phyloP scores from a whole-genome alignment of 139 green algal genomes.

The Limnomonas spitsbergensis region DNA sequence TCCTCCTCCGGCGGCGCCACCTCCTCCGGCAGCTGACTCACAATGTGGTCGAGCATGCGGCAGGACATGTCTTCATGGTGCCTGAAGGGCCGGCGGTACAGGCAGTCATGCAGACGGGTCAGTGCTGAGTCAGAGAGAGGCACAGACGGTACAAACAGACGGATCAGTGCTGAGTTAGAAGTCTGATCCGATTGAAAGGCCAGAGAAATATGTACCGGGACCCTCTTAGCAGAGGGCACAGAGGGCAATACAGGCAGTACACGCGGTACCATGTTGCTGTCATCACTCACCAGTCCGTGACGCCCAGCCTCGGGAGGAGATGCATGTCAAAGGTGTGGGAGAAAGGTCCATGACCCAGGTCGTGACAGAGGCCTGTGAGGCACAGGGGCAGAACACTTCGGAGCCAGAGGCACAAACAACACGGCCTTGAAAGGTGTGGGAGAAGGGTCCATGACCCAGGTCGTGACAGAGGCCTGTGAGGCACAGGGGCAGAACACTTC shows the following conservation, averaged over 20 bases:
- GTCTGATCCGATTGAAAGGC: too few species aligned
- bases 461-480: conserved; percentile 85
- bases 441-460: conserved; percentile 92
- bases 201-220: not conserved
- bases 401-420: too few species aligned
- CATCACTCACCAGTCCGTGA: conserved; percentile 16
- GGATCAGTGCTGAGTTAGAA: not conserved
- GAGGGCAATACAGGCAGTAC: not conserved
- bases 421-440: conserved; percentile 90
- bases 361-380: conserved; percentile 80
- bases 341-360: conserved; percentile 92
- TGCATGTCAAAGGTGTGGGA: conserved; percentile 83
- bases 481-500: conserved; percentile 3
- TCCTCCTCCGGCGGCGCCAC: not conserved
- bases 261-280: not conserved
- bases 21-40: not conserved
- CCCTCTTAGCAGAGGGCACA: not conserved
- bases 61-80: conserved; percentile 72
- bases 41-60: conserved; percentile 53
- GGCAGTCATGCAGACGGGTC: conserved; percentile 16
- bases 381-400: conserved; percentile 7
- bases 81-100: conserved; percentile 28
- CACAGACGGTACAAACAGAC: not conserved
- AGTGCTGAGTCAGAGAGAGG: not conserved
- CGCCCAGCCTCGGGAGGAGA: conserved; percentile 58